phyloP scores from a whole-genome alignment of 1,284 basidiomycete species.

The Ceratobasidium sp. region DNA sequence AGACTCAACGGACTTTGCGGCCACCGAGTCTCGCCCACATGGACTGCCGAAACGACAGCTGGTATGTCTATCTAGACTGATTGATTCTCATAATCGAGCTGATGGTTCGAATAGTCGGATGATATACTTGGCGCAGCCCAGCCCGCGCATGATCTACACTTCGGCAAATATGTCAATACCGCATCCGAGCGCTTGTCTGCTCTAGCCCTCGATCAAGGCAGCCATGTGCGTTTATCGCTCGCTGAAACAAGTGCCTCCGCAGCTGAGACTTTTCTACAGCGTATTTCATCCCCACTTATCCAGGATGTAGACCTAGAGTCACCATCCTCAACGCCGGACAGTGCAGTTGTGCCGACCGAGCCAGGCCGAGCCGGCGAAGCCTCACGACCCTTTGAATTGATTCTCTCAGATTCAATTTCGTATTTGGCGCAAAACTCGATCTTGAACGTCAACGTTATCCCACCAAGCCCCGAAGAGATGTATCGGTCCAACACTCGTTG shows the following conservation, averaged over 20 bases:
- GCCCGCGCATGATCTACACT: neutral
- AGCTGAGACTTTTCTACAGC: neutral
- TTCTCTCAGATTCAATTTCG: neutral
- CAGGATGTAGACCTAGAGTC: neutral
- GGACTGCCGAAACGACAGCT: neutral
- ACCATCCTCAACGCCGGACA: neutral
- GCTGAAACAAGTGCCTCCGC: neutral
- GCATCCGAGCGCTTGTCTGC: neutral
- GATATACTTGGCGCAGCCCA: neutral
- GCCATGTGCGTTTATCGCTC: neutral
- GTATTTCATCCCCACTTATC: neutral
- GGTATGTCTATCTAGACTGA: neutral
- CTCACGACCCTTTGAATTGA: neutral
- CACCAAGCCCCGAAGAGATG: constrained; percentile 11
- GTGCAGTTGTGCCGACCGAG: neutral
- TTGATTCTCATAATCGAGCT: neutral
- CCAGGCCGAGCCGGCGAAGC: neutral
- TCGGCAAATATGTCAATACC: neutral
- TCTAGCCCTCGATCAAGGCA: neutral
- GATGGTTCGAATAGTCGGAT: neutral
- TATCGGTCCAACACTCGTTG: neutral
- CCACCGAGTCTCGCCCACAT: neutral
- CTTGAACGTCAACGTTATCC: constrained; percentile 3
- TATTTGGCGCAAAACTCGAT: neutral
- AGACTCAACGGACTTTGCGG: neutral